Percentiles rank a stretch among this genome's conserved stretches.
Conservation (phyloP, 352 stramenopile genomes). For the Phytophthora citrophthora region DNA sequence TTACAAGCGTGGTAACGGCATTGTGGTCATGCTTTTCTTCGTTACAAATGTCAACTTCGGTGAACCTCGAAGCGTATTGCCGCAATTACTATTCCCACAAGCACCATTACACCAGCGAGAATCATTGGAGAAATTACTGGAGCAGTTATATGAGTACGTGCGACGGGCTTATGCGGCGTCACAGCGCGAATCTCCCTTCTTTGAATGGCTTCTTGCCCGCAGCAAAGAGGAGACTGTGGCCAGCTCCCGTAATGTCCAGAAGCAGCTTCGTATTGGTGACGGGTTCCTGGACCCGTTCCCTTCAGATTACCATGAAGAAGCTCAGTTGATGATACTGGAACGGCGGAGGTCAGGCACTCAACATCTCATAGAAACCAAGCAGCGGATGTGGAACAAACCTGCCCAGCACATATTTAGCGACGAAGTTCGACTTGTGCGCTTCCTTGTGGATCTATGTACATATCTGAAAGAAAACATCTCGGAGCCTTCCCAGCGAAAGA, state of each 20-base stretch:
- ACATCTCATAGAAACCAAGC: constrained; percentile 49
- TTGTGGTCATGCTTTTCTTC: constrained; percentile 70
- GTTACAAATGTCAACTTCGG: constrained; percentile 69
- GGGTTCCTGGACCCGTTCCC: constrained; percentile 65
- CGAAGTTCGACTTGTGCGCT: constrained; percentile 62
- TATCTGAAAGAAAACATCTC: constrained; percentile 65
- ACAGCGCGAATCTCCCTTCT: constrained; percentile 55
- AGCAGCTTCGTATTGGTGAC: constrained; percentile 32
- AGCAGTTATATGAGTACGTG: constrained; percentile 49
- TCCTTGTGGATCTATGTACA: constrained; percentile 67
- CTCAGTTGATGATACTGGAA: constrained; percentile 49
- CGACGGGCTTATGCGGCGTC: constrained; percentile 41
- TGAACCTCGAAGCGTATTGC: constrained; percentile 47
- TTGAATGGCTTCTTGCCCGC: constrained; percentile 59
- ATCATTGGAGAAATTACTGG: constrained; percentile 45
- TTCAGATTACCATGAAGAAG: constrained; percentile 43
- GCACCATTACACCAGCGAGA: constrained; percentile 51
- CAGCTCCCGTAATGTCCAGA: constrained; percentile 45
- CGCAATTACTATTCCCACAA: constrained; percentile 49
- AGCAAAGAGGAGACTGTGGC: constrained; percentile 54
- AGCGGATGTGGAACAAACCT: constrained; percentile 46
- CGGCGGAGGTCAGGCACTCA: constrained; percentile 40
- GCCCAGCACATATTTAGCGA: constrained; percentile 65
- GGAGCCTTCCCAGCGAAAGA: constrained; percentile 56
- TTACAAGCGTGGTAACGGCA: constrained; percentile 52